A percentile compares a stretch with the other conserved stretches of the same genome.
Conservation (phyloP, 2,329 filamentous ascomycete genomes). For the Aspergillus felis region DNA sequence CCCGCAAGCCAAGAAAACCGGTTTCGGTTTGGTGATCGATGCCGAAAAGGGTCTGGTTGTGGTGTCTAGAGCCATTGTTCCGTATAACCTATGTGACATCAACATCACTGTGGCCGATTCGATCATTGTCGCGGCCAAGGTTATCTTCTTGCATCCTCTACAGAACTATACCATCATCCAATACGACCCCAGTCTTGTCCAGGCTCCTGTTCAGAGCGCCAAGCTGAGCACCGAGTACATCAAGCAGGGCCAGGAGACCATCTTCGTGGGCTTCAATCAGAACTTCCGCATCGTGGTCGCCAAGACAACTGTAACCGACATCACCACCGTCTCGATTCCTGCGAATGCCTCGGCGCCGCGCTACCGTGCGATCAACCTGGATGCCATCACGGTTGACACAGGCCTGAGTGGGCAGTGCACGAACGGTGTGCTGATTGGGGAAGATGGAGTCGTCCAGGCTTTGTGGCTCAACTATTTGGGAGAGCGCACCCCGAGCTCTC, state of each 20-base stretch:
- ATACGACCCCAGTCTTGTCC: slow-evolving; percentile 90
- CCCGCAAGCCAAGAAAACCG: slow-evolving; percentile 87
- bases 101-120: slow-evolving; percentile 95
- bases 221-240: slow-evolving; percentile 76
- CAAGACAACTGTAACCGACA: slow-evolving; percentile 92
- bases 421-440: slow-evolving; percentile 83
- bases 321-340: slow-evolving; percentile 93
- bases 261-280: slow-evolving; percentile 97
- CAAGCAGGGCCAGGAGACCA: slow-evolving; percentile 88
- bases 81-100: slow-evolving; percentile 95
- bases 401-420: slow-evolving; percentile 87
- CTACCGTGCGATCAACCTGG: slow-evolving; percentile 91
- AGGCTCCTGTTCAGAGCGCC: slow-evolving; percentile 87
- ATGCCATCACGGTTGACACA: slow-evolving; percentile 95
- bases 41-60: slow-evolving; percentile 93
- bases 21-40: slow-evolving; percentile 95
- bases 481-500: slow-evolving; percentile 71
- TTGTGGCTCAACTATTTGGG: slow-evolving; percentile 96
- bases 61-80: slow-evolving; percentile 89
- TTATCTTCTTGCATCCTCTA: slow-evolving; percentile 91
- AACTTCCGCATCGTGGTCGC: slow-evolving; percentile 91
- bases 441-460: slow-evolving; percentile 89
- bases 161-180: slow-evolving; percentile 96
- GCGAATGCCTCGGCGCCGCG: slow-evolving; percentile 87
- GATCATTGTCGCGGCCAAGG: slow-evolving; percentile 88